Evolutionary conservation across 73 alveolate species (phyloP).

Genomic region (Tetrahymena thermophila): DNA sequence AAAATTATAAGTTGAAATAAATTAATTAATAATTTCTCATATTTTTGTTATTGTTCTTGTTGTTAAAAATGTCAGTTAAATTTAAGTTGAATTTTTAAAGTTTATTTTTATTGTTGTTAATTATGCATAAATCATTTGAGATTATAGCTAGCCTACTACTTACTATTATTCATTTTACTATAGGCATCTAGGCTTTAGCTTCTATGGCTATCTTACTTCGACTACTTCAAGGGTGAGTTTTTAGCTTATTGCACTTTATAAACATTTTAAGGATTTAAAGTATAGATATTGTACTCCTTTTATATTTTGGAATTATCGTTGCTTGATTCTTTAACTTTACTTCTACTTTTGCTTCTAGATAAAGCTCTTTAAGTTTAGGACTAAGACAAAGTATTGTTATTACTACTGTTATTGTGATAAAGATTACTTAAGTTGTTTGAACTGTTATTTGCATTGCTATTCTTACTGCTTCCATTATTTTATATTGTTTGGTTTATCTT

Average conservation of each 20-base stretch:
- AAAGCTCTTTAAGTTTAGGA: background rate
- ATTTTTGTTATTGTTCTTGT: background rate
- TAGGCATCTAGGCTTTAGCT: background rate
- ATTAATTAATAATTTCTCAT: too few species aligned
- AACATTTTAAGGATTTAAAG: background rate
- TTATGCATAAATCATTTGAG: background rate
- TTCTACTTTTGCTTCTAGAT: background rate
- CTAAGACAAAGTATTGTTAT: background rate
- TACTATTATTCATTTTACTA: background rate
- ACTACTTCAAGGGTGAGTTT: background rate
- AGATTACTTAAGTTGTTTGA: background rate
- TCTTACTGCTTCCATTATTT: background rate
- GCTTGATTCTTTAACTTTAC: background rate
- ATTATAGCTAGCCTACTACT: background rate
- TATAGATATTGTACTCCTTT: background rate
- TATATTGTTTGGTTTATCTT: background rate
- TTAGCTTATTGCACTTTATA: background rate
- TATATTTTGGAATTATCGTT: background rate
- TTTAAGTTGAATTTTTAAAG: too few species aligned
- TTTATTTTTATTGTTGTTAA: background rate
- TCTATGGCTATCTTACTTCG: background rate
- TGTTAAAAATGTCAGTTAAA: background rate
- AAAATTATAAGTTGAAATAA: too few species aligned
- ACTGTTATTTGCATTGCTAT: background rate
- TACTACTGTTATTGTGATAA: background rate